Conservation (phyloP, 2,329 filamentous ascomycete genomes). For the Trichoderma sp. region DNA sequence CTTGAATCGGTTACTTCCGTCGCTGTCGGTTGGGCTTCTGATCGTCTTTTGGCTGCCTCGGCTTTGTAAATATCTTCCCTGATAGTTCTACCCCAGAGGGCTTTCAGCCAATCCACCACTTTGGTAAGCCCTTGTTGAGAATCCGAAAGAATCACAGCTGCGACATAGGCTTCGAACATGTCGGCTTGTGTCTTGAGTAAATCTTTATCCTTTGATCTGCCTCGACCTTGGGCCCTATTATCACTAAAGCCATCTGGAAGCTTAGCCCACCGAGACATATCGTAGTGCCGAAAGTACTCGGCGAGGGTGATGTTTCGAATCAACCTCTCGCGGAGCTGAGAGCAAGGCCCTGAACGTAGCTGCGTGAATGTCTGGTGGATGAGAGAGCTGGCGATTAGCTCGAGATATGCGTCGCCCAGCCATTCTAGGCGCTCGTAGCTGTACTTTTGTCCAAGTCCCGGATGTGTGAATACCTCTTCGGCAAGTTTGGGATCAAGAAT, state of each 20-base stretch:
- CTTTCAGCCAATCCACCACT: conserved; percentile 68
- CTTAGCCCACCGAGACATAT: conserved; percentile 61
- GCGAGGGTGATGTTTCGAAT: conserved; percentile 78
- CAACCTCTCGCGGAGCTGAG: conserved; percentile 73
- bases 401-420: conserved; percentile 82
- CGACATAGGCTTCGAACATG: conserved; percentile 87
- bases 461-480: conserved; percentile 64
- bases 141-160: conserved; percentile 69
- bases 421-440: conserved; percentile 83
- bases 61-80: conserved; percentile 47
- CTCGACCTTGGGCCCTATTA: conserved; percentile 25
- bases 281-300: conserved; percentile 66
- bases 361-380: conserved; percentile 70
- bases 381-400: conserved; percentile 70
- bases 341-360: conserved; percentile 64
- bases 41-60: conserved; percentile 17
- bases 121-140: conserved; percentile 57
- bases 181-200: conserved; percentile 76
- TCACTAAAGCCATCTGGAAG: conserved; percentile 48
- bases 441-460: conserved; percentile 39
- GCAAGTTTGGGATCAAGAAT: conserved; percentile 59
- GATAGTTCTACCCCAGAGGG: conserved; percentile 69
- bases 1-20: neutral
- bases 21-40: conserved; percentile 10
- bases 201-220: conserved; percentile 45